These are phyloP conservation scores for Antrodiella citrinella DNA, from an alignment of 768 basidiomycete genomes.

Conservation along the genomic window DNA sequence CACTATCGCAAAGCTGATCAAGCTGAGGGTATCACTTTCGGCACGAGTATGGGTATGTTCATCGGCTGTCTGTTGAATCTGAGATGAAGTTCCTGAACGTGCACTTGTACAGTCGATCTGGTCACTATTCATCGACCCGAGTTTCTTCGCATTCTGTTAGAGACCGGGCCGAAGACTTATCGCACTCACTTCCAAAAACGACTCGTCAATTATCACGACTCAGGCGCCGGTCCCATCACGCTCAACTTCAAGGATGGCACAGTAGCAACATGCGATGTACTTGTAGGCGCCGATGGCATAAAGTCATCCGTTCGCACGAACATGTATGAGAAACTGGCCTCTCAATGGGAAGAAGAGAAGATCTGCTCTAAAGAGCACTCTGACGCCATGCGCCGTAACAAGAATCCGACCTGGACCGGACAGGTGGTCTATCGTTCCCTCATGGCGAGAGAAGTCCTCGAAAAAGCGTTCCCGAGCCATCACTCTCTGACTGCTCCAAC, in stretches of 20 bases:
- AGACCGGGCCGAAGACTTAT: slow-evolving; percentile 14
- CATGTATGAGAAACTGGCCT: slow-evolving; percentile 12
- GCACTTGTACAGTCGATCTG: slow-evolving; percentile 3
- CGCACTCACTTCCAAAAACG: slow-evolving; percentile 23
- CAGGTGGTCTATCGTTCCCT: slow-evolving; percentile 30
- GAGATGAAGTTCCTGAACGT: not conserved
- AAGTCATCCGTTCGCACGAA: slow-evolving; percentile 16
- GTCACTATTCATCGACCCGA: slow-evolving; percentile 19
- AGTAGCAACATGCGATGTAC: slow-evolving; percentile 15
- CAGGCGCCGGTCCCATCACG: slow-evolving; percentile 4
- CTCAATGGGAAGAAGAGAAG: slow-evolving; percentile 1
- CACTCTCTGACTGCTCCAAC: slow-evolving; percentile 13
- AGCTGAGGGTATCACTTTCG: slow-evolving; percentile 3
- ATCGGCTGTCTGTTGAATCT: not conserved
- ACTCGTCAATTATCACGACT: slow-evolving; percentile 20
- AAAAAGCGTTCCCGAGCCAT: slow-evolving; percentile 17
- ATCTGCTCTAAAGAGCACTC: slow-evolving; percentile 4
- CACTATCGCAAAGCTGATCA: slow-evolving; percentile 11
- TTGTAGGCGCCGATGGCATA: slow-evolving; percentile 23
- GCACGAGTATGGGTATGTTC: not conserved
- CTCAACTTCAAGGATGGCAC: slow-evolving; percentile 20
- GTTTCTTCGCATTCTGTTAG: slow-evolving; percentile 18
- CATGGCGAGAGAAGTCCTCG: slow-evolving; percentile 26
- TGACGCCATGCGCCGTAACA: slow-evolving; percentile 6
- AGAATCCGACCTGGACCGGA: slow-evolving; percentile 33